Conservation (phyloP, 805 yeast species). For the Kodamaea jinghongensis region DNA sequence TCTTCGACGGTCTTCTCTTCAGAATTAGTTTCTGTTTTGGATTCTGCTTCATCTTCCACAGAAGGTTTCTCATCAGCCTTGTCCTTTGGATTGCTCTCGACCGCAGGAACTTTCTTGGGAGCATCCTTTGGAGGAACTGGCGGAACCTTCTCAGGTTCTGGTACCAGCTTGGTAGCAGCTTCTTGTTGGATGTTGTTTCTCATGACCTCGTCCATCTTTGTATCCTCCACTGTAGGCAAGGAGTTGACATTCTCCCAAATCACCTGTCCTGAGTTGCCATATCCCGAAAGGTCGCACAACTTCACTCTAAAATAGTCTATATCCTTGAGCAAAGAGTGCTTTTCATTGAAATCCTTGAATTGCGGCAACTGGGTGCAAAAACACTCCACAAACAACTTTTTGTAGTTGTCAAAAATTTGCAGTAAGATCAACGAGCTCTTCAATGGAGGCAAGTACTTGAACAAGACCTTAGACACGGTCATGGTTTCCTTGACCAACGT, state of each 20-base stretch:
- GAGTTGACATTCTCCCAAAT: conserved; percentile 60
- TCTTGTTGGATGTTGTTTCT: conserved; percentile 20
- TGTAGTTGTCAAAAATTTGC: conserved; percentile 57
- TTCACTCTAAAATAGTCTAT: conserved; percentile 64
- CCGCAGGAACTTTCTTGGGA: too few relatives aligned
- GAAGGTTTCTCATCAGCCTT: too few relatives aligned
- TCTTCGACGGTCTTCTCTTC: conserved; percentile 14
- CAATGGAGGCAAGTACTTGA: conserved; percentile 52
- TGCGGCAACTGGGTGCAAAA: conserved; percentile 47
- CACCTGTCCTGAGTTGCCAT: conserved; percentile 59
- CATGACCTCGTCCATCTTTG: conserved; percentile 47
- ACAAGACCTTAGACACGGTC: conserved; percentile 60
- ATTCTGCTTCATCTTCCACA: conserved; percentile 15
- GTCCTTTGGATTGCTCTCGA: too few relatives aligned
- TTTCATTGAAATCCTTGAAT: conserved; percentile 50
- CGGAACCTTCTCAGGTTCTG: conserved; percentile 3
- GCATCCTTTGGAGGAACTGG: conserved; percentile 5
- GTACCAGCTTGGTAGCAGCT: background rate
- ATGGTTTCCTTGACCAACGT: conserved; percentile 61
- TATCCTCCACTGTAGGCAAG: conserved; percentile 49
- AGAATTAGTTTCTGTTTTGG: too few relatives aligned
- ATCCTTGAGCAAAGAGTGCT: conserved; percentile 56
- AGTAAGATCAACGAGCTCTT: conserved; percentile 46
- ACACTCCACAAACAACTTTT: conserved; percentile 49
- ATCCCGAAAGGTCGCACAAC: conserved; percentile 55